These are phyloP conservation scores for Papiliotrema nemorosa DNA, from an alignment of 1,284 basidiomycete genomes.

Conservation along the genomic window DNA sequence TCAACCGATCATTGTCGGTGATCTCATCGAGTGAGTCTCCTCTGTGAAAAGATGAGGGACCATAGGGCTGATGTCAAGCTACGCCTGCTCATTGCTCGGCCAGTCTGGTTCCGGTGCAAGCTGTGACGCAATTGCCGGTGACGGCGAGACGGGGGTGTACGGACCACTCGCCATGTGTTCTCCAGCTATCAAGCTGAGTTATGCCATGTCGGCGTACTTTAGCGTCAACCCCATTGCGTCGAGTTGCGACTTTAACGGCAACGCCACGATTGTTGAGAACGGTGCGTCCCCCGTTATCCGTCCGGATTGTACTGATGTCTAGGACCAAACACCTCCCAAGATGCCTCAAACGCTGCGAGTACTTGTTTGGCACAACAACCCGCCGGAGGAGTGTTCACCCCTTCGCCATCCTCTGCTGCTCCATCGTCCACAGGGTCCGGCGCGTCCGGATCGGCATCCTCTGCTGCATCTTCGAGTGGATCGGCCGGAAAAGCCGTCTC, in stretches of 20 bases:
- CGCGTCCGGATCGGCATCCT: not conserved
- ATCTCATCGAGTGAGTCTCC: constrained; percentile 56
- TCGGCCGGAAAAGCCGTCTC: no score
- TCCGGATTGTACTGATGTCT: constrained; percentile 9
- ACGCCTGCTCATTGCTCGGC: constrained; percentile 67
- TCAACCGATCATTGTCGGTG: constrained; percentile 65
- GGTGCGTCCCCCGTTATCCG: constrained; percentile 13
- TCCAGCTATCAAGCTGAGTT: constrained; percentile 71
- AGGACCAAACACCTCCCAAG: constrained; percentile 56
- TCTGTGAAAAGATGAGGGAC: no score
- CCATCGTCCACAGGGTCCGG: constrained; percentile 5
- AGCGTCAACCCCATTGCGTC: constrained; percentile 60
- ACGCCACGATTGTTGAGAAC: constrained; percentile 65
- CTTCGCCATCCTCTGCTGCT: constrained; percentile 7
- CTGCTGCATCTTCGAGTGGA: not conserved
- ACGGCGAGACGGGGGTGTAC: constrained; percentile 71
- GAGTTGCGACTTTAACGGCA: constrained; percentile 67
- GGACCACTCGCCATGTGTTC: constrained; percentile 67
- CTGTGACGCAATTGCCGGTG: constrained; percentile 67
- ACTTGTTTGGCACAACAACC: constrained; percentile 66
- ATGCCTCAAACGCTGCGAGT: constrained; percentile 61
- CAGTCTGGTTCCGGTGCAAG: constrained; percentile 54
- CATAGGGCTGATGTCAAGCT: constrained; percentile 45
- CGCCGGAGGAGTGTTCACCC: constrained; percentile 60
- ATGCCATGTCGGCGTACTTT: constrained; percentile 76